Evolutionary conservation across 2,329 filamentous ascomycete species (phyloP), one percentile per base, ranked within the genome.

Genomic region (Fusarium lyarnte): DNA sequence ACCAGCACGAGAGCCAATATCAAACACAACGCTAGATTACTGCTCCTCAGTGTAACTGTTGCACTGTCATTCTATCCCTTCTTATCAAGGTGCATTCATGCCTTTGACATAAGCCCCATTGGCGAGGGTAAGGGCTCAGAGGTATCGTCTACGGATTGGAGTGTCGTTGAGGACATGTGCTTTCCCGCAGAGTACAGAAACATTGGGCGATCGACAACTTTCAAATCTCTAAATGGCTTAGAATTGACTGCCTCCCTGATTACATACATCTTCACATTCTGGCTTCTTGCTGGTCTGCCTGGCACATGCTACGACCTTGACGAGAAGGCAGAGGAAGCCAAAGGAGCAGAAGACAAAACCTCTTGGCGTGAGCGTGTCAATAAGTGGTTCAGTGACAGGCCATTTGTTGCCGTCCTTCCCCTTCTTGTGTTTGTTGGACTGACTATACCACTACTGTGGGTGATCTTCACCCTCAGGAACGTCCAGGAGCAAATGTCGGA

Each of bases 1-100:
- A 39, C 23, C 21, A 47, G 6, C 12, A 3, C 7, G 3, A 46
- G 25, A 21, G 55, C 36, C 7, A 54, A 45, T n/a, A 45, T 55
- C 5, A 38, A 54, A 14, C 61, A 76, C 27, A 74, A 65, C 29
- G 35, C 60, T 2, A 59, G 66, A 10, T 9, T 74, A 6, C 23
- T 73, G 8, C 49, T 74, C 9, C 41, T 76, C 11, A 67, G 41
- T 29, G 10, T 57, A 16, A 66, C 58, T 6, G 43, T 69, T 11
- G 58, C 66, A 5, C 19, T 77, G 8, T 77, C 72, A 2, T 77
- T 77, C 35, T 76, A 76, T 29, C 73, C 74, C 1, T 79, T 79
- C 23, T 27, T 79, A 10, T 77, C 74, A 6, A 68, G 71, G 45
- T 77, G 75, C 17, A 69, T 79, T 3, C 68, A 76, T 42, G 58